phyloP scores from a whole-genome alignment of 208 protist species.

The Pavlovales sp. region DNA sequence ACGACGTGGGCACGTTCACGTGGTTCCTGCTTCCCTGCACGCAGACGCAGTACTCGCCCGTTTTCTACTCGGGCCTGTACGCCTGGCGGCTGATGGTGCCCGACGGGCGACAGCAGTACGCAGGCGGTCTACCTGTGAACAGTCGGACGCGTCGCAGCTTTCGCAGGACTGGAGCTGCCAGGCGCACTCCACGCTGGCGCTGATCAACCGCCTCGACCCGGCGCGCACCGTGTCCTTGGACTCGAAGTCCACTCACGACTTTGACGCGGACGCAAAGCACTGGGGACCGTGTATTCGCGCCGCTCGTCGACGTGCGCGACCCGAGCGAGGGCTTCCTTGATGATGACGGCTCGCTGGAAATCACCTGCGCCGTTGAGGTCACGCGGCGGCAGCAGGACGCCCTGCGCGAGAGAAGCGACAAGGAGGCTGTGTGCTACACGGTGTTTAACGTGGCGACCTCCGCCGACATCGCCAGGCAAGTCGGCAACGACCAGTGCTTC shows the following conservation, averaged over 20 bases:
- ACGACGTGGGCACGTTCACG: no score
- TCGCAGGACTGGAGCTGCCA: constrained; percentile 15
- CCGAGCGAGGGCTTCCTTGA: constrained; percentile 47
- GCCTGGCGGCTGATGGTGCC: constrained; percentile 44
- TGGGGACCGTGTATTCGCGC: constrained; percentile 62
- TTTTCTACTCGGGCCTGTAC: constrained; percentile 29
- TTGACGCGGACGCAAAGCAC: constrained; percentile 52
- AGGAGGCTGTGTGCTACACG: no score
- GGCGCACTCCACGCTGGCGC: constrained; percentile 43
- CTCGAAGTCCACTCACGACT: constrained; percentile 54
- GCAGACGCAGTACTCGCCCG: constrained; percentile 24
- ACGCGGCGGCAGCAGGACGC: background rate
- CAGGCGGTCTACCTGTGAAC: constrained; percentile 50
- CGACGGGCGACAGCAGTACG: constrained; percentile 33
- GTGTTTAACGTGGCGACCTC: constrained; percentile 5
- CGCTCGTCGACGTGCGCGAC: constrained; percentile 39
- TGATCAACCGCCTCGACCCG: constrained; percentile 42
- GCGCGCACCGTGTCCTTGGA: constrained; percentile 9
- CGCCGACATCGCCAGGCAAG: background rate
- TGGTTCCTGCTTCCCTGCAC: no score
- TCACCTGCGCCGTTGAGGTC: constrained; percentile 32
- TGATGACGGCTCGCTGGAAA: constrained; percentile 38
- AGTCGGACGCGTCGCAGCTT: constrained; percentile 3
- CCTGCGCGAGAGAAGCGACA: no score
- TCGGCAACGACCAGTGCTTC: constrained; percentile 13